Evolutionary conservation across 1,284 basidiomycete species (phyloP), one percentile per base, ranked within the genome.

Genomic region (Moniliophthora roreri): DNA sequence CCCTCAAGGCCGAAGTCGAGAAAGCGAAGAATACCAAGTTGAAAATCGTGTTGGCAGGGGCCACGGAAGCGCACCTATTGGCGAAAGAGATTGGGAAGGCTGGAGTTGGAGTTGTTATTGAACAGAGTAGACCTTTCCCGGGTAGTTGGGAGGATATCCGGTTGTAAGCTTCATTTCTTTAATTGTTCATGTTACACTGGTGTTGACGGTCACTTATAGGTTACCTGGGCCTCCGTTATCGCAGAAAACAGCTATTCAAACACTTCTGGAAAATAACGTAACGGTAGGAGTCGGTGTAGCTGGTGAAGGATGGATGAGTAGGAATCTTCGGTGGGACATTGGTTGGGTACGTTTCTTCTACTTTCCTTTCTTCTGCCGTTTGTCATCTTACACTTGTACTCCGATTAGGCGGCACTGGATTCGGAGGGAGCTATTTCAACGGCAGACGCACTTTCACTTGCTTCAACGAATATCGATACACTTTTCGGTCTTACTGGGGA

Each of bases 391-490:
- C 41, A n/a, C 8, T 13, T 38, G 3, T 24, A 38, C 15, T 20
- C 37, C 5, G 4, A 15, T 35, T 36, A 68, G 72, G 26, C 66
- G 68, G 4, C 54, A 60, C 16, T 51, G 6, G 54, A 56, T 36
- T 56, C 40, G 4, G 6, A 42, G 10, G 81, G 77, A 1, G 60
- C 66, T 1, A 67, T 91, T 23, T 72, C 72, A 35, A 78, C 78
- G 58, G 65, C 72, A 5, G 69, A 83, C 9, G 83, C 84, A 0
- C 64, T 91, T 42, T 78, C 79, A 2, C 70, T 89, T 34, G 84
- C 81, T 10, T 81, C 82, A 10, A 71, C 75, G 23, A 88, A 85
- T 60, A 67, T 91, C 4, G 84, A 87, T 55, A 73, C 73, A 32
- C 69, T 91, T 21, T 66, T 89, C 4, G 71, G 75, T 23, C 40